phyloP scores from a whole-genome alignment of 768 basidiomycete genomes.

The Russula griseocarnosa region DNA sequence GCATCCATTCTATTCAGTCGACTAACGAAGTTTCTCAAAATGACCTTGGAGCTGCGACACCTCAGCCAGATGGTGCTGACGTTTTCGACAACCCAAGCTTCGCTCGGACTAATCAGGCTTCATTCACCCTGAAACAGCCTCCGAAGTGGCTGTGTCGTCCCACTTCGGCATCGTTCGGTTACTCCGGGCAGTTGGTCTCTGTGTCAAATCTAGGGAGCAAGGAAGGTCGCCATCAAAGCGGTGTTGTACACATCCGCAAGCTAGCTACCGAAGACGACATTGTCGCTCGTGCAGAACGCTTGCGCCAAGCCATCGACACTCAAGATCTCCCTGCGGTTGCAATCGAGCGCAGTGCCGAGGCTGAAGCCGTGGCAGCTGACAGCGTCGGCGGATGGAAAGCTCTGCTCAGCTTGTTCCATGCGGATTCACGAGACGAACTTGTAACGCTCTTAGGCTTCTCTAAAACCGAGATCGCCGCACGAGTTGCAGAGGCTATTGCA shows the following conservation, averaged over 20 bases:
- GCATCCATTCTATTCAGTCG: slow-evolving; percentile 88
- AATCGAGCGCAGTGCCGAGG: slow-evolving; percentile 39
- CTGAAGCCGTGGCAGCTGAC: slow-evolving; percentile 33
- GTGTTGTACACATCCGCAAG: slow-evolving; percentile 71
- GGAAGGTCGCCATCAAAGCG: slow-evolving; percentile 79
- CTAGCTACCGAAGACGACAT: slow-evolving; percentile 74
- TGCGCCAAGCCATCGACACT: slow-evolving; percentile 59
- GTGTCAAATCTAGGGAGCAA: slow-evolving; percentile 69
- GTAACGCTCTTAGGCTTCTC: slow-evolving; percentile 90
- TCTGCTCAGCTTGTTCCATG: slow-evolving; percentile 80
- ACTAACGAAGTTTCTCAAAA: slow-evolving; percentile 51
- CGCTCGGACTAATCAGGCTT: slow-evolving; percentile 48
- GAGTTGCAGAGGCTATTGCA: slow-evolving; percentile 78
- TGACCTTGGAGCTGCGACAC: slow-evolving; percentile 41
- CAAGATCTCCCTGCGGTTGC: slow-evolving; percentile 63
- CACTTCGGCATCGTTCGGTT: slow-evolving; percentile 77
- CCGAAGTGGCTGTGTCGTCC: slow-evolving; percentile 95
- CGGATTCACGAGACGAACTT: slow-evolving; percentile 85
- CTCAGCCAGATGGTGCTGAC: slow-evolving; percentile 59
- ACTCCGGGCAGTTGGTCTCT: slow-evolving; percentile 81
- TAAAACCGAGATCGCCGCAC: slow-evolving; percentile 73
- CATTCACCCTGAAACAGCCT: slow-evolving; percentile 86
- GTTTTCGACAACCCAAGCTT: slow-evolving; percentile 70
- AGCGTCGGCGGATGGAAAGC: slow-evolving; percentile 77
- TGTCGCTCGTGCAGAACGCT: slow-evolving; percentile 64